phyloP scores from a whole-genome alignment of 2,329 filamentous ascomycete species.

The Claviceps arundinis region DNA sequence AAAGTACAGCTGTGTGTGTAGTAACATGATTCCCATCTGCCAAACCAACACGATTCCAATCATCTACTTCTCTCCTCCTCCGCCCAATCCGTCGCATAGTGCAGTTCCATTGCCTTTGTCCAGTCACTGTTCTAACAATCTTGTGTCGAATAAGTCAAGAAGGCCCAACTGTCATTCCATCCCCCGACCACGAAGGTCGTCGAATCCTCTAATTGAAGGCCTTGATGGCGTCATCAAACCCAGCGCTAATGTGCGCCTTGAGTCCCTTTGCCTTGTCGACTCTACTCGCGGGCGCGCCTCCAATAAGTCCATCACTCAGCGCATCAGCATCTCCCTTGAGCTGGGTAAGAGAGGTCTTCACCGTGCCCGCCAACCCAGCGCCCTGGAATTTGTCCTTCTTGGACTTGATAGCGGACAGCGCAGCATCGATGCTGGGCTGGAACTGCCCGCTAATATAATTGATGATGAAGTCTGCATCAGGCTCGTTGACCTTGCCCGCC shows the following conservation, averaged over 20 bases:
- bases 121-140: background rate
- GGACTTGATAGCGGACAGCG: background rate
- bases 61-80: background rate
- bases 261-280: background rate
- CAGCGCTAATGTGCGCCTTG: background rate
- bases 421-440: background rate
- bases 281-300: background rate
- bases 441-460: background rate
- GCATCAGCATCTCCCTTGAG: background rate
- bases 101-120: background rate
- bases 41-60: background rate
- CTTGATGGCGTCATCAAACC: background rate
- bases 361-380: background rate
- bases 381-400: background rate
- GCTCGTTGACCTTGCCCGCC: background rate
- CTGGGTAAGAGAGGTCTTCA: background rate
- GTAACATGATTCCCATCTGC: background rate
- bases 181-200: background rate
- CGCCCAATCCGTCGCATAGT: background rate
- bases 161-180: background rate
- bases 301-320: background rate
- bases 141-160: background rate
- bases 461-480: background rate
- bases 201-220: background rate
- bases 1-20: background rate